A percentile compares a stretch with the other conserved stretches of the same genome.
Conservation (phyloP, 192 early-diverging fungal species). For the Coemansia erecta region DNA sequence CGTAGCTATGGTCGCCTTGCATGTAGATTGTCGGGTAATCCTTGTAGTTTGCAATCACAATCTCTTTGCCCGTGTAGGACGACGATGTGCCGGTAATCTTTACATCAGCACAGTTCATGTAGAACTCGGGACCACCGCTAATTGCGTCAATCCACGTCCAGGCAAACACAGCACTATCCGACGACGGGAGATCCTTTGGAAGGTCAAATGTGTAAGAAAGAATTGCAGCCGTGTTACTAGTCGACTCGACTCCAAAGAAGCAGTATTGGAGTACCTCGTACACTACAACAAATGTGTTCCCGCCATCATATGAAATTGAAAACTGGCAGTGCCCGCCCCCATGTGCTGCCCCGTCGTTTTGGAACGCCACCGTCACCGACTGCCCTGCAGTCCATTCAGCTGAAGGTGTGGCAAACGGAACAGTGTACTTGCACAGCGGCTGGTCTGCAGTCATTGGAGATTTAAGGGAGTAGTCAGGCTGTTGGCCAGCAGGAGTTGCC, state of each 20-base stretch:
- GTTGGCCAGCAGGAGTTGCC: background rate
- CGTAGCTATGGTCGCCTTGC: conserved; percentile 9
- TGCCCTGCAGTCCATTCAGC: conserved; percentile 51
- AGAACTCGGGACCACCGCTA: conserved; percentile 58
- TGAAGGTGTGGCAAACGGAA: conserved; percentile 7
- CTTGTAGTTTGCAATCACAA: conserved; percentile 38
- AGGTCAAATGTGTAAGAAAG: conserved; percentile 49
- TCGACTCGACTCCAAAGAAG: conserved; percentile 15
- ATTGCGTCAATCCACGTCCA: conserved; percentile 65
- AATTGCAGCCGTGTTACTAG: conserved; percentile 4
- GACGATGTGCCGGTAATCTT: conserved; percentile 34
- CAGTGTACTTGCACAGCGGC: conserved; percentile 15
- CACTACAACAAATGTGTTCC: conserved; percentile 58
- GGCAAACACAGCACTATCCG: conserved; percentile 54
- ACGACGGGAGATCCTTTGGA: conserved; percentile 53
- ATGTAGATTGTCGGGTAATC: conserved; percentile 27
- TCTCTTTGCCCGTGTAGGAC: conserved; percentile 32
- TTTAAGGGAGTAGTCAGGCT: conserved; percentile 2
- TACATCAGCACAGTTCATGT: conserved; percentile 60
- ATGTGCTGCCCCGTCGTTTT: conserved; percentile 17
- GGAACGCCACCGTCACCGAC: conserved; percentile 44
- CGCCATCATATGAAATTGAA: conserved; percentile 58
- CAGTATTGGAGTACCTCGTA: conserved; percentile 43
- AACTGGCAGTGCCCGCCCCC: conserved; percentile 65
- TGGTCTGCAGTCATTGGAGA: conserved; percentile 2